Conservation (phyloP, 768 basidiomycete genomes). For the Termitomyces bulborhizus region DNA sequence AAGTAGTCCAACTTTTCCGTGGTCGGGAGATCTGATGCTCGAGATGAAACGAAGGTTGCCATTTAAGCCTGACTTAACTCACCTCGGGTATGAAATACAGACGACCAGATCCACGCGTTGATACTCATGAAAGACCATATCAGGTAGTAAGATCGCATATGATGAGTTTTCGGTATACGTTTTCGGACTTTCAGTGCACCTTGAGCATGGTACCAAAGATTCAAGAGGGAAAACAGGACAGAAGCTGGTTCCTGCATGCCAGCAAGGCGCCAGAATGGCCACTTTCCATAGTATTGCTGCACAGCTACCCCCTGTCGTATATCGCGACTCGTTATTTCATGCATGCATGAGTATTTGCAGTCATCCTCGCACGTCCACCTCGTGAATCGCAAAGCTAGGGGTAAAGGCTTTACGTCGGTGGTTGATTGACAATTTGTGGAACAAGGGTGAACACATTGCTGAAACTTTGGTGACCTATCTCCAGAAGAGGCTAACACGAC, state of each 20-base stretch:
- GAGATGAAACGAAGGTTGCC: conserved; percentile 1
- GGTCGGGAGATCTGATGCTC: conserved; percentile 55
- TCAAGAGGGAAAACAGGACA: conserved; percentile 83
- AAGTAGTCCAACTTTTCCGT: conserved; percentile 97
- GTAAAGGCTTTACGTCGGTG: conserved; percentile 26
- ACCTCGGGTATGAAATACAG: conserved; percentile 93
- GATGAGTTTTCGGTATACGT: conserved; percentile 48
- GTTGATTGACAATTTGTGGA: conserved; percentile 30
- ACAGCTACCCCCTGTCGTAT: conserved; percentile 33
- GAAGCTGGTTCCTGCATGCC: conserved; percentile 95
- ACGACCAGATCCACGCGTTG: conserved; percentile 91
- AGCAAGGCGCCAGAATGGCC: conserved; percentile 88
- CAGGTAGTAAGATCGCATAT: conserved; percentile 65
- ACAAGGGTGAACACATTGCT: conserved; percentile 45
- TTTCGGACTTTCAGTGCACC: conserved; percentile 47
- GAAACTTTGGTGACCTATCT: conserved; percentile 50
- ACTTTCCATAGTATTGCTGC: conserved; percentile 91
- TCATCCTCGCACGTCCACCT: conserved; percentile 86
- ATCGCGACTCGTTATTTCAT: conserved; percentile 59
- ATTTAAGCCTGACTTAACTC: conserved; percentile 17
- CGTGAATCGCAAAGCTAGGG: conserved; percentile 57
- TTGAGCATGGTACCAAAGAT: conserved; percentile 67
- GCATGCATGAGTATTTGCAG: conserved; percentile 90
- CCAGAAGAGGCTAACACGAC: conserved; percentile 48
- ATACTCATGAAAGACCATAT: conserved; percentile 64